A percentile compares a stretch with the other conserved stretches of the same genome.
These are phyloP conservation scores for Tothia fuscella DNA, from an alignment of 2,329 filamentous ascomycete genomes.

Conservation along the genomic window DNA sequence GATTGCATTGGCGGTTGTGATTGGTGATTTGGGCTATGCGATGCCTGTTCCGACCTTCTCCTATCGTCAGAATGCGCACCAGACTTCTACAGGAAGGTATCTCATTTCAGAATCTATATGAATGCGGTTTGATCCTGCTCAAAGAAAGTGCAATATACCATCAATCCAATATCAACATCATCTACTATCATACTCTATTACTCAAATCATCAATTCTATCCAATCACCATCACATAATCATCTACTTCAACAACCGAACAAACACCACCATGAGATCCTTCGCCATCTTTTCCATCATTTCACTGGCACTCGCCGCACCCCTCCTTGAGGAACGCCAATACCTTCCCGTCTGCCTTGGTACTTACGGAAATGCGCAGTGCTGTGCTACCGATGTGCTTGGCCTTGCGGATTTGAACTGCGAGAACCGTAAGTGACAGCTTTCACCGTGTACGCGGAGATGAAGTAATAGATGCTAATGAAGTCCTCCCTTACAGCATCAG, in stretches of 20 bases:
- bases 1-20: too few species aligned
- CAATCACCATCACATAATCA: background rate
- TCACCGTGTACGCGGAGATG: background rate
- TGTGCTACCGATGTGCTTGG: slow-evolving; percentile 51
- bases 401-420: slow-evolving; percentile 46
- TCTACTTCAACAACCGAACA: background rate
- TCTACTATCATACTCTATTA: too few species aligned
- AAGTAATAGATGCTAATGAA: background rate
- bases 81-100: too few species aligned
- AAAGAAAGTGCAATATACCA: too few species aligned
- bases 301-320: background rate
- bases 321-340: slow-evolving; percentile 15
- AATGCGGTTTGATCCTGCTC: too few species aligned
- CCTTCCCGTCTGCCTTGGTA: slow-evolving; percentile 23
- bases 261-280: slow-evolving; percentile 1
- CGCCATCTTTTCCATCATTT: slow-evolving; percentile 1
- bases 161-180: too few species aligned
- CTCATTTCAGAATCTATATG: too few species aligned
- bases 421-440: slow-evolving; percentile 33
- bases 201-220: too few species aligned
- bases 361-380: slow-evolving; percentile 36
- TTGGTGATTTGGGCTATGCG: too few species aligned
- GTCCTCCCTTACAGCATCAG: slow-evolving; percentile 20
- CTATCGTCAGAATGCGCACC: too few species aligned
- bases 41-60: too few species aligned